These are phyloP conservation scores for Tagetes erecta DNA, from an alignment of 129 eudicot species.

Conservation along the genomic window DNA sequence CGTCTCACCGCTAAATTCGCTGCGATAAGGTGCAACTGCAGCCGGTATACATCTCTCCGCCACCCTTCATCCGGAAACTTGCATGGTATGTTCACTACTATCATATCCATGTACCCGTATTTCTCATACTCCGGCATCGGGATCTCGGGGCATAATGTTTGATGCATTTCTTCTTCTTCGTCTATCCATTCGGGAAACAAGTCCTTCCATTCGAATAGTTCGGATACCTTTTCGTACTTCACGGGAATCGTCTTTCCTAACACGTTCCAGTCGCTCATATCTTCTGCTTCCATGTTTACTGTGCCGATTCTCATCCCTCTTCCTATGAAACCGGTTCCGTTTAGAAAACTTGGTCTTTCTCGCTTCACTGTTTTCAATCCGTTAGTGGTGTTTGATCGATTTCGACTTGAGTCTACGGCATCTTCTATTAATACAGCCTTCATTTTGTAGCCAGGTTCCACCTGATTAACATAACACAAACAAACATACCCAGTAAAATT, in stretches of 20 bases:
- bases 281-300: conserved; percentile 81
- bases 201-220: conserved; percentile 68
- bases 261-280: conserved; percentile 63
- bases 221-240: conserved; percentile 50
- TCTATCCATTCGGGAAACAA: conserved; percentile 96
- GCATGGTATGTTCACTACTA: conserved; percentile 78
- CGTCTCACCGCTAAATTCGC: conserved; percentile 70
- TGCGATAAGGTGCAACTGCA: conserved; percentile 68
- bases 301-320: conserved; percentile 59
- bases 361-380: conserved; percentile 37
- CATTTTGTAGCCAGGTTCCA: conserved; percentile 56
- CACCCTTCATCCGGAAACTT: conserved; percentile 63
- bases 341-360: conserved; percentile 66
- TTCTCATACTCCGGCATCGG: conserved; percentile 64
- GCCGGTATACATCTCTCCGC: conserved; percentile 71
- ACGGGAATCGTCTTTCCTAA: conserved; percentile 48
- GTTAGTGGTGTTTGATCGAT: conserved; percentile 15
- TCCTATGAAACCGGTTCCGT: conserved; percentile 33
- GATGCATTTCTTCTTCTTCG: conserved; percentile 82
- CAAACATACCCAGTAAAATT: too few species aligned
- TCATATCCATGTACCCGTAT: conserved; percentile 58
- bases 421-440: conserved; percentile 50
- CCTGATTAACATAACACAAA: conserved; percentile 27
- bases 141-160: conserved; percentile 73
- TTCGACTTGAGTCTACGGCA: conserved; percentile 31